A percentile compares a stretch with the other conserved stretches of the same genome.
Conservation (phyloP, 768 basidiomycete species). For the Termitomyces sp. region DNA sequence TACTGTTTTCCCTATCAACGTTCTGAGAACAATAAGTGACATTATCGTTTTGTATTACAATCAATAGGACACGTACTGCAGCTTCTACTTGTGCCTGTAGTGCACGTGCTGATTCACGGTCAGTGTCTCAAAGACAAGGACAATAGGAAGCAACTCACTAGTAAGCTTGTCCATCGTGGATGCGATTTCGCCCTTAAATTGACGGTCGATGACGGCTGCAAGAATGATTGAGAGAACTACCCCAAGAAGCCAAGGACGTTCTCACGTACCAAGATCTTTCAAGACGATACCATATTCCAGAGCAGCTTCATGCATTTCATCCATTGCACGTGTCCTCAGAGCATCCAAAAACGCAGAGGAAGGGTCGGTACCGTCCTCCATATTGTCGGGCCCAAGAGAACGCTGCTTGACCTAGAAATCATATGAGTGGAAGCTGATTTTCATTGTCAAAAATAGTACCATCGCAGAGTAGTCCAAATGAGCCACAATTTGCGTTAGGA, state of each 20-base stretch:
- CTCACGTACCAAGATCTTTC: slow-evolving; percentile 64
- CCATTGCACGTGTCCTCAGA: slow-evolving; percentile 78
- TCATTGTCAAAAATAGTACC: slow-evolving; percentile 20
- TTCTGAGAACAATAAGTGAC: slow-evolving; percentile 40
- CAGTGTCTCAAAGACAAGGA: background rate
- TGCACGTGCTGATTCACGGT: slow-evolving; percentile 51
- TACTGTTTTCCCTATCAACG: slow-evolving; percentile 84
- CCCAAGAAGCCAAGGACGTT: background rate
- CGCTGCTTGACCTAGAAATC: slow-evolving; percentile 67
- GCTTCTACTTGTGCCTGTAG: slow-evolving; percentile 87
- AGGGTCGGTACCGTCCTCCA: slow-evolving; percentile 66
- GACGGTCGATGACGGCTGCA: slow-evolving; percentile 78
- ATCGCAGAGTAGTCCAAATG: slow-evolving; percentile 56
- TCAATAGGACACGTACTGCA: slow-evolving; percentile 44
- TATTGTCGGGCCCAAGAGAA: slow-evolving; percentile 69
- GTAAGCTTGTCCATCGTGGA: slow-evolving; percentile 83
- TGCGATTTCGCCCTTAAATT: slow-evolving; percentile 88
- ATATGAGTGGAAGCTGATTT: slow-evolving; percentile 1
- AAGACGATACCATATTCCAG: slow-evolving; percentile 81
- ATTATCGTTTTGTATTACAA: background rate
- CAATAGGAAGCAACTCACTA: slow-evolving; percentile 18
- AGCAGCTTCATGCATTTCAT: slow-evolving; percentile 79
- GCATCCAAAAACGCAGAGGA: slow-evolving; percentile 82
- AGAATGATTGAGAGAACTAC: background rate
- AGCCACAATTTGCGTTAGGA: slow-evolving; percentile 82